These are phyloP conservation scores for Neofusicoccum sp. DNA, from an alignment of 2,329 filamentous ascomycete species.

Conservation along the genomic window DNA sequence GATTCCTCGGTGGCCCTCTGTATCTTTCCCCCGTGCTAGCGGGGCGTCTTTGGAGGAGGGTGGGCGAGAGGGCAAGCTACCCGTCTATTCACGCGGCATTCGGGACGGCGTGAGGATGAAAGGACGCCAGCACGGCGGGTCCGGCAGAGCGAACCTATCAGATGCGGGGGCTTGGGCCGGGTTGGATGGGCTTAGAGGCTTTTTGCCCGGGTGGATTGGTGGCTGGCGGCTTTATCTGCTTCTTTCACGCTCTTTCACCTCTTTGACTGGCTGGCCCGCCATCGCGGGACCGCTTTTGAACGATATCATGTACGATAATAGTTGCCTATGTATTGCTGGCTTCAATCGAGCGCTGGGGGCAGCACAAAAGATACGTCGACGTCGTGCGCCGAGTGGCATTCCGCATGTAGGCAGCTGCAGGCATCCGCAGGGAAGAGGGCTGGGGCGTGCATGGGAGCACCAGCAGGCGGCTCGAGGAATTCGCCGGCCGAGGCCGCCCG, in stretches of 20 bases:
- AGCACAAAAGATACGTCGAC: background rate
- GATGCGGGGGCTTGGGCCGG: background rate
- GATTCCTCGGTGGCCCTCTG: background rate
- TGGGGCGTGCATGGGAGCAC: background rate
- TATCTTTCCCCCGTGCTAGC: background rate
- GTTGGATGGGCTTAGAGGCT: background rate
- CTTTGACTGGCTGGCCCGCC: background rate
- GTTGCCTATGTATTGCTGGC: conserved; percentile 8
- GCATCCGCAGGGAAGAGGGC: conserved; percentile 1
- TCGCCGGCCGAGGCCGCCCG: background rate
- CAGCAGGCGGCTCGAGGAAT: background rate
- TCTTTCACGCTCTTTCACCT: conserved; percentile 11
- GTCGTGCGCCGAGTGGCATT: background rate
- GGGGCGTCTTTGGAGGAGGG: background rate
- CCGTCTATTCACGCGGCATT: background rate
- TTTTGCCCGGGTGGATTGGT: background rate
- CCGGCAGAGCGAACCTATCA: conserved; percentile 8
- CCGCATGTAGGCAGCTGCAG: background rate
- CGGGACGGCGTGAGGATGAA: background rate
- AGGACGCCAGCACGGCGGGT: conserved; percentile 16
- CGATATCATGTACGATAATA: conserved; percentile 17
- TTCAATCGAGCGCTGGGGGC: conserved; percentile 1
- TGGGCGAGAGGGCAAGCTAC: background rate
- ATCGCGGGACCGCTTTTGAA: conserved; percentile 12
- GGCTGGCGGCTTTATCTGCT: background rate